These are phyloP conservation scores for Sungouiozyma ichnusensis DNA, from an alignment of 805 yeast genomes.

Conservation along the genomic window DNA sequence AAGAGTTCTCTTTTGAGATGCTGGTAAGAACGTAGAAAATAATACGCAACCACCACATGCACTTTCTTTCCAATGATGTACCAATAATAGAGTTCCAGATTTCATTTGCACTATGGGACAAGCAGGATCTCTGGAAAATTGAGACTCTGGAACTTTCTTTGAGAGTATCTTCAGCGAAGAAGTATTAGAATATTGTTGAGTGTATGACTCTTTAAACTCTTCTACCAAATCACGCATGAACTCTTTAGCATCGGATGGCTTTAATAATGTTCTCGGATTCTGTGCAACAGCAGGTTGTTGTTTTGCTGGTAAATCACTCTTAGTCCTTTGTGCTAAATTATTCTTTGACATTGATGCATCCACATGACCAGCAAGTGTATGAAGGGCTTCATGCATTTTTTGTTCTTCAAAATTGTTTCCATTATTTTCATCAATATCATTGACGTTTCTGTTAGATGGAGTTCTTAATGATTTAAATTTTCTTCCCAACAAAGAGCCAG, in stretches of 20 bases:
- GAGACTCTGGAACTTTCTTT: constrained; percentile 19
- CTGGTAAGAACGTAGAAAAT: constrained; percentile 23
- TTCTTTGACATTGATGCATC: background rate
- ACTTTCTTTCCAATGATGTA: constrained; percentile 25
- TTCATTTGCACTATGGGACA: constrained; percentile 22
- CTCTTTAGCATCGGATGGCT: constrained; percentile 3
- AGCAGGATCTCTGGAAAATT: constrained; percentile 15
- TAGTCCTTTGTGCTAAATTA: background rate
- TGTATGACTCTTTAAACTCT: constrained; percentile 19
- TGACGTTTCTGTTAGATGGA: constrained; percentile 4
- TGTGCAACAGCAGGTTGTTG: background rate
- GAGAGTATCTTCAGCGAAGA: constrained; percentile 21
- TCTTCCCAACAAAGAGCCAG: constrained; percentile 22
- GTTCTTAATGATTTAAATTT: constrained; percentile 18
- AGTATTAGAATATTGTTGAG: constrained; percentile 14
- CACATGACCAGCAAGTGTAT: background rate
- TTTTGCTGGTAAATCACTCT: background rate
- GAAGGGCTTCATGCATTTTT: constrained; percentile 1
- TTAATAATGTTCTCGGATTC: background rate
- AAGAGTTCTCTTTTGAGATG: constrained; percentile 7
- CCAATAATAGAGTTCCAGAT: constrained; percentile 17
- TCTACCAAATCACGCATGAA: constrained; percentile 20
- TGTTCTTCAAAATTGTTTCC: background rate
- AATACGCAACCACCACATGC: constrained; percentile 25
- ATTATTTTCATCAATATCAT: constrained; percentile 2